Evolutionary conservation across 2,329 filamentous ascomycete genomes (phyloP), one percentile per base, ranked within the genome.

Genomic region (Aspergillus tamarii): DNA sequence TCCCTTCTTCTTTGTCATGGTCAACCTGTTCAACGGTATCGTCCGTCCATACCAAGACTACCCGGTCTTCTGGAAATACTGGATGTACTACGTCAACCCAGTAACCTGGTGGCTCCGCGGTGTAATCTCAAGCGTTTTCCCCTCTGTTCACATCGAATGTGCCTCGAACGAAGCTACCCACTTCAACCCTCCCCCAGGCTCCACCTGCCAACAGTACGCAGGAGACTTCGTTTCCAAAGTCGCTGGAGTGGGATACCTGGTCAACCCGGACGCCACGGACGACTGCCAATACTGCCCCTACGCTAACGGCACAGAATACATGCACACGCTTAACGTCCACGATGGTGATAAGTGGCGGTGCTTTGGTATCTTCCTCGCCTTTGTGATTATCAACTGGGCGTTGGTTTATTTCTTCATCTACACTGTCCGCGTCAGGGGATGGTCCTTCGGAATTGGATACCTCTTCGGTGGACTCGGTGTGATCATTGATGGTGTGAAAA

Each of bases 1-100:
- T 6, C 91, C 91, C 0, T 93, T 94, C 81, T 92, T 94, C 84
- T 91, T 94, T 80, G 88, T 93, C 75, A 88, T 92, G 82, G 89
- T 91, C 71, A 85, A 84, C 46, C 78, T 92, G 28, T 93, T 94
- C 83, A 93, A 92, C 80, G 91, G 91, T 68, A 88, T 94, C 23
- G 85, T 94, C 11, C 84, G 89, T 2, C 88, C 91, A 0, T 93
- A 91, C 75, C 69, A 77, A 1, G 79, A 83, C 65, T 81, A 93
- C 36, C 86, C 87, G 0, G 85, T 86, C 30, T 92, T 93, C 80
- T 94, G 89, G 89, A 81, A 83, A 45, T 91, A 90, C 78, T 92
- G 89, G 87, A 83, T 81, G 81, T 90, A 90, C 79, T 91, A 85
- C 72, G 76, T 89, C 68, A 91, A 89, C 73, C 90, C 90, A 0